A percentile compares a stretch with the other conserved stretches of the same genome.
Evolutionary conservation across 148 eudicot genomes (phyloP).

Genomic region (Cornus controversa): DNA sequence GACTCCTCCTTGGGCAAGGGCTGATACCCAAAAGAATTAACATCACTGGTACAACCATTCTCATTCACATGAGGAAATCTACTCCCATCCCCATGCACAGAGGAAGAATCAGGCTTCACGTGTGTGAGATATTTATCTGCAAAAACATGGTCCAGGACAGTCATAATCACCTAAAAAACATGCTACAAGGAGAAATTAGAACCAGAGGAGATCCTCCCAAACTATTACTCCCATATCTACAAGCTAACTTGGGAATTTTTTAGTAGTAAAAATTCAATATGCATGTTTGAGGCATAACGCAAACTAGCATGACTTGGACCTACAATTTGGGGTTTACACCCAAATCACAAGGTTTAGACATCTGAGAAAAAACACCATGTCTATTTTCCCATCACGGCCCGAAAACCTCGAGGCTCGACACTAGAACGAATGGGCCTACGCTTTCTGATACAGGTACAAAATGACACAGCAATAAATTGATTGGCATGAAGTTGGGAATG

Average conservation of each 20-base stretch:
- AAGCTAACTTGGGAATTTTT: too few relatives aligned
- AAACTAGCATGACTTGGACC: neutral
- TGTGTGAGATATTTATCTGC: slow-evolving; percentile 75
- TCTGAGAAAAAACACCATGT: too few relatives aligned
- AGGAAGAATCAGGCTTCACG: slow-evolving; percentile 49
- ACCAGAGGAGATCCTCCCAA: neutral
- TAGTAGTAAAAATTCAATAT: too few relatives aligned
- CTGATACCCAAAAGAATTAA: slow-evolving; percentile 50
- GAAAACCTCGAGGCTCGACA: too few relatives aligned
- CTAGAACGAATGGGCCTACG: too few relatives aligned
- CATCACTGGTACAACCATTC: slow-evolving; percentile 44
- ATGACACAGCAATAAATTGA: too few relatives aligned
- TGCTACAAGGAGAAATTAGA: neutral
- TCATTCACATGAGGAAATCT: slow-evolving; percentile 45
- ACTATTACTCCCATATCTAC: neutral
- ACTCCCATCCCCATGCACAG: slow-evolving; percentile 52
- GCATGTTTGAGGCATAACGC: neutral
- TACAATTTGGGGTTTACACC: neutral
- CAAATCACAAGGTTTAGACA: neutral
- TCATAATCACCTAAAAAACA: slow-evolving; percentile 19
- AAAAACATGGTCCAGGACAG: slow-evolving; percentile 17
- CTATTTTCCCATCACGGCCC: too few relatives aligned
- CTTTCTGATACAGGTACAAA: too few relatives aligned
- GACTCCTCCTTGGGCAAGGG: slow-evolving; percentile 44
- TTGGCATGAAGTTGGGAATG: too few relatives aligned